phyloP scores from a whole-genome alignment of 1,284 basidiomycete genomes.

The Ceratobasidium sp. region DNA sequence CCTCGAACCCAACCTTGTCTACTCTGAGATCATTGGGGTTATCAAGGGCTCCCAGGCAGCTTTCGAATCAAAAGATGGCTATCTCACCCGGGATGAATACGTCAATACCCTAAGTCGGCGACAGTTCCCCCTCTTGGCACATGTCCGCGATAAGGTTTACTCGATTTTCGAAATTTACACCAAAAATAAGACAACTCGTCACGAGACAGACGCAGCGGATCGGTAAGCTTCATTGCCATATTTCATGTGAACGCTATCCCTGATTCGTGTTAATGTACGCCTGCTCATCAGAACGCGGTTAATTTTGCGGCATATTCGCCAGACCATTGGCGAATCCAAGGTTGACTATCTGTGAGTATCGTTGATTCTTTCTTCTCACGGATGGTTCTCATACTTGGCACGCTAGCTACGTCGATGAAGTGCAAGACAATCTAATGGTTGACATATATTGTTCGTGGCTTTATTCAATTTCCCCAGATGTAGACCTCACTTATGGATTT shows the following conservation, averaged over 20 bases:
- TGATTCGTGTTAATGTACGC: background rate
- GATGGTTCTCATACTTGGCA: background rate
- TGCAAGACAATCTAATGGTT: constrained; percentile 47
- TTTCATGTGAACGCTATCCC: background rate
- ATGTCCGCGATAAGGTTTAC: constrained; percentile 33
- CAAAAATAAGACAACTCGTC: constrained; percentile 9
- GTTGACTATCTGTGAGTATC: constrained; percentile 21
- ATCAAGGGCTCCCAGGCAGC: constrained; percentile 31
- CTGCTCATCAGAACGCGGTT: constrained; percentile 5
- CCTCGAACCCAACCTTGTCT: constrained; percentile 14
- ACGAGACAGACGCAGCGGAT: constrained; percentile 30
- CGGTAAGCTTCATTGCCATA: constrained; percentile 16
- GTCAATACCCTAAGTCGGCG: constrained; percentile 15
- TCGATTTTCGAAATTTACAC: constrained; percentile 41
- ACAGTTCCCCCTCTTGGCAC: constrained; percentile 33
- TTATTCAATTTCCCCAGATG: background rate
- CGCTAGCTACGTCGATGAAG: constrained; percentile 46
- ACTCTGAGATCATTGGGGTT: constrained; percentile 24
- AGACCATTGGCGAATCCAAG: constrained; percentile 14
- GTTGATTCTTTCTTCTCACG: background rate
- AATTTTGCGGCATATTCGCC: constrained; percentile 1
- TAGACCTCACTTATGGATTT: background rate
- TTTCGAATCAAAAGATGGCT: constrained; percentile 20
- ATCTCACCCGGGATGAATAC: constrained; percentile 18
- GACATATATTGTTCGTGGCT: constrained; percentile 33